These are phyloP conservation scores for Macrocybe sp. DNA, from an alignment of 1,284 basidiomycete species.

Conservation along the genomic window DNA sequence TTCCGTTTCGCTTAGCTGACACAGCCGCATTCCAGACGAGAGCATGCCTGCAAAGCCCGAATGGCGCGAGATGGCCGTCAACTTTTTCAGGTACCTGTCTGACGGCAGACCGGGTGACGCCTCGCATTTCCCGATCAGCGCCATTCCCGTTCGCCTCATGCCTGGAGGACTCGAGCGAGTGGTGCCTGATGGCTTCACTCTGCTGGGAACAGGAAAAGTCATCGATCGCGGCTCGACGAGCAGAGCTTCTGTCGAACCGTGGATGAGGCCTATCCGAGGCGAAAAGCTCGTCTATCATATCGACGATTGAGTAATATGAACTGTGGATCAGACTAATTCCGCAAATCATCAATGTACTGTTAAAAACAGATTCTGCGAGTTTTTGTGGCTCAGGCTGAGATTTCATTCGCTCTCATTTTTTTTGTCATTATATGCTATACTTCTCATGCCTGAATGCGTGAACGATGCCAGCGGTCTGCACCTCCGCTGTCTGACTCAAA, in stretches of 20 bases:
- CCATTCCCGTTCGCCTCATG: slow-evolving; percentile 12
- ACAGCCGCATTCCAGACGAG: slow-evolving; percentile 11
- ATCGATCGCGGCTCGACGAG: slow-evolving; percentile 14
- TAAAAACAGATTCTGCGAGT: too few species aligned
- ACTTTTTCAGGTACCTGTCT: slow-evolving; percentile 24
- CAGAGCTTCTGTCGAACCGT: slow-evolving; percentile 8
- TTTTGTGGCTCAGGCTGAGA: too few species aligned
- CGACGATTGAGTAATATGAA: background rate
- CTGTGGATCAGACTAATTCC: too few species aligned
- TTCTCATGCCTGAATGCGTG: too few species aligned
- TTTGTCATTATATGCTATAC: too few species aligned
- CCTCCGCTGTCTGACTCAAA: too few species aligned
- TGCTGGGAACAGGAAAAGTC: slow-evolving; percentile 25
- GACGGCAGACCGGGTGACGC: slow-evolving; percentile 12
- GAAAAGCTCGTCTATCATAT: slow-evolving; percentile 28
- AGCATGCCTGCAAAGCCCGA: slow-evolving; percentile 13
- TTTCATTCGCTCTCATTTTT: too few species aligned
- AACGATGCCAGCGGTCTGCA: too few species aligned
- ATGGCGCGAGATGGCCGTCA: slow-evolving; percentile 23
- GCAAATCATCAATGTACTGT: too few species aligned
- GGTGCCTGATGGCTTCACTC: slow-evolving; percentile 17
- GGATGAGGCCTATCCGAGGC: slow-evolving; percentile 26
- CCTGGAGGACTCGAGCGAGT: slow-evolving; percentile 16
- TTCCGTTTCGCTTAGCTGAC: background rate
- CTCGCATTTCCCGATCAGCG: slow-evolving; percentile 5